Base-by-base conservation (phyloP, 2,329 filamentous ascomycete genomes). In the Monosporascus sp. region DNA sequence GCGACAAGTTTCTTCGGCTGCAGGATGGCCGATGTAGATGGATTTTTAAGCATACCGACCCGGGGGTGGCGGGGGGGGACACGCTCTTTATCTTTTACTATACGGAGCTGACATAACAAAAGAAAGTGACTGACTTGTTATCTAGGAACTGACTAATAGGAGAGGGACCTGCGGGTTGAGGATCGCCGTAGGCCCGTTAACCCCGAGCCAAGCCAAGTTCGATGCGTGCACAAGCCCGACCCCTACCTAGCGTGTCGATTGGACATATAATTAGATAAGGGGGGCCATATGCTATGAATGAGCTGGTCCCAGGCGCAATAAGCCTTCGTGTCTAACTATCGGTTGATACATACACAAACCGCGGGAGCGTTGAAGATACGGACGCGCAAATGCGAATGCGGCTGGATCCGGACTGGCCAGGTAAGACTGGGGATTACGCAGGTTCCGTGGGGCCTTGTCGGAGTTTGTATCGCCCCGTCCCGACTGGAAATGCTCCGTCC, bases 11-110 rank as follows among this genome's bases (percentile, higher is more conserved):
- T 75, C 61, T 73, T 74, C 59, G 72, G 69, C 58, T 71, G 73
- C 52, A 75, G 59, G 56, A 75, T 60, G 61, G 68, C 67, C 50
- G 70, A 69, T 27, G 71, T 65, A 56, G 70, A 60, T 59, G 73
- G 72, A 61, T 66, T 67, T 62, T 71, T 77, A 66, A 77, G 72
- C 76, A 79, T 79, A 60, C 69, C 74, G 70, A 61, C 57, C 50
- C 52, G 52, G 53, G 59, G 51, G 65, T 63, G 61, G 65, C 64
- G 57, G 62, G 61, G 53, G 56, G 58, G 54, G 57, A 50, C 56
- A 52, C 56, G 50, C 54, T 52, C 51, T 59, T 65, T 64, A 61
- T 55, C 54, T 60, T 64, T 62, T 63, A 59, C 50, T 53, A 52
- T 51, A 24, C 24, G 43, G 17, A 7, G 43, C 43, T 46, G 43